Base-by-base conservation (phyloP, 352 stramenopile species). In the Globisporangium mamillatum region DNA sequence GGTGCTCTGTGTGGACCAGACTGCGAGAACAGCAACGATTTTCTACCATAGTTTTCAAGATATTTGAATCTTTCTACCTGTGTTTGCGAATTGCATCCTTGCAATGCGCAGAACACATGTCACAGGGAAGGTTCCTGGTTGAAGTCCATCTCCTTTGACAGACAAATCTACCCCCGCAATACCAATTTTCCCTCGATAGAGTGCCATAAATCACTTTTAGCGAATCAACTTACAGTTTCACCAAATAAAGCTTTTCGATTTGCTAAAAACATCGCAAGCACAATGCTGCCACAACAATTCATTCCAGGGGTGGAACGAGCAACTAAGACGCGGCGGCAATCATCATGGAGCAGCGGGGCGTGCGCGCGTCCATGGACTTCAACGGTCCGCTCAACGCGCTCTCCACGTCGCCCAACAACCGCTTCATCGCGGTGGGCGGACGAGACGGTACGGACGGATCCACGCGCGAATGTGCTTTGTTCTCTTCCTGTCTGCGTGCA, bases 361-460 rank as follows among this genome's bases (percentile, higher is more conserved):
- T 94, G 71, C 84, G 87, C 64, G 86, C 86, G 32, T 93, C 86
- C 44, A 91, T 94, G 75, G 89, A 96, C 76, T 96, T 96, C 66
- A 93, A 78, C 66, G 86, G 89, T 2, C 89, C 86, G 18, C 77
- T 96, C 20, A 96, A 94, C 67, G 87, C 89, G 70, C 75, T 96
- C 18, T 90, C 86, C 10, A 91, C 82, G 64, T 96, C 89, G 44
- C 87, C 86, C 18, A 94, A 88, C 74, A 92, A 92, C 66, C 80
- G 81, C 56, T 66, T 95, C 20, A 84, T 96, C 54, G 89, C 89
- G 14, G 89, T 96, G 20, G 89, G 89, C n/a, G 89, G 89, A 6
- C 78, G 89, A 69, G 89, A 96, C 60, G 87, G 87, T 94, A 56
- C 38, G 71, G 34, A 38, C 24, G 3, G 22, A 5, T 36, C 5